Base-by-base conservation (phyloP, 116 monocot species). In the Iris pallida region DNA sequence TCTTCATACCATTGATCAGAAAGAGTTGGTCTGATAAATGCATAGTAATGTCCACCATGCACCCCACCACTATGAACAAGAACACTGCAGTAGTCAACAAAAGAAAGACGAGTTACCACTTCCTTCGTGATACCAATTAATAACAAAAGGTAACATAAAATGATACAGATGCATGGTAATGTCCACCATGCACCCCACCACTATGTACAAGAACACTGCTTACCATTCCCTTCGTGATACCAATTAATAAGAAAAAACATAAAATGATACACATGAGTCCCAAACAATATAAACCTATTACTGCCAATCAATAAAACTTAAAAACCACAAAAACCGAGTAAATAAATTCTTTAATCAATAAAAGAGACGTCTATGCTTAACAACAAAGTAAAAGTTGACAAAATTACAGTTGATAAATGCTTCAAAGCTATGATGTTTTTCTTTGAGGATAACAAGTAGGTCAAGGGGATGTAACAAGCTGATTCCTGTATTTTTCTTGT, bases 1-100 rank as follows among this genome's bases (percentile, higher is more conserved):
- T 52, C 17, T 67, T 41, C 80, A 53, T 77, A 87, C 87, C 87
- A 87, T 46, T 87, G 87, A 63, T 87, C 87, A 44, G 88, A 81
- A 5, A 88, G 78, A 54, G 69, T 78, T 10, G 88, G 88, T 8
- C 88, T 78, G 57, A 88, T 88, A 66, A 79, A 88, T 47, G 88
- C 88, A 84, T 84, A 88, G 68, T 88, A 88, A 57, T 88, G 88
- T 40, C 88, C 88, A 59, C 88, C 88, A 79, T 88, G 88, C 52
- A 88, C 84, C 11, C 88, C 88, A 56, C 88, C 88, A 64, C 88
- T 88, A 47, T 88, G 88, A 45, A 88, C 88, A 67, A 88, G 88
- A 70, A 87, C 87, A 69, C 87, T 87, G 74, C 71, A 78, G 42
- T 19, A 67, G 51, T 49, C 51, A 67, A 59, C 44, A 65, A 73